Evolutionary conservation across 371 early-diverging fungal genomes (phyloP).

Genomic region (Saksenaea vasiformis): DNA sequence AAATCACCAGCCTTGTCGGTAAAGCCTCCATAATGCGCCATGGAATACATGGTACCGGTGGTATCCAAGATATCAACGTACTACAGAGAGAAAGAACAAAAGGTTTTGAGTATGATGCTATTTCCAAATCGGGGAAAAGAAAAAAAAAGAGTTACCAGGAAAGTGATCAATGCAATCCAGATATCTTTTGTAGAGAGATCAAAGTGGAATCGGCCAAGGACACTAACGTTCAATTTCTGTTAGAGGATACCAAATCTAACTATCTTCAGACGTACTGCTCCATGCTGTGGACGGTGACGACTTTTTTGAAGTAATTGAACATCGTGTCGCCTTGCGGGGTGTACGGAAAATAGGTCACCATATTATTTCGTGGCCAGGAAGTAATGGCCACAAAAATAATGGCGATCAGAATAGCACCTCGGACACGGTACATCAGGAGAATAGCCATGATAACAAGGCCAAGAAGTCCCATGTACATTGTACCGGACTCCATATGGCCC

Average conservation of each 20-base stretch:
- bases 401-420: slow-evolving; percentile 74
- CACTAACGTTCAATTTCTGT: slow-evolving; percentile 23
- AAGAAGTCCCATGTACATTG: slow-evolving; percentile 74
- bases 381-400: slow-evolving; percentile 71
- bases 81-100: background rate
- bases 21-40: slow-evolving; percentile 83
- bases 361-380: slow-evolving; percentile 64
- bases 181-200: slow-evolving; percentile 61
- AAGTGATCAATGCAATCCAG: slow-evolving; percentile 81
- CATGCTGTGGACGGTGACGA: slow-evolving; percentile 68
- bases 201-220: slow-evolving; percentile 66
- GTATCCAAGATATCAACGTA: slow-evolving; percentile 82
- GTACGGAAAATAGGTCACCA: slow-evolving; percentile 76
- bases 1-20: slow-evolving; percentile 75
- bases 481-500: slow-evolving; percentile 67
- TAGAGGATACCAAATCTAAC: background rate
- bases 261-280: slow-evolving; percentile 17
- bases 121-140: too few species aligned
- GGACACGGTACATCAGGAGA: slow-evolving; percentile 64
- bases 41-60: slow-evolving; percentile 78
- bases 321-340: slow-evolving; percentile 61
- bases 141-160: slow-evolving; percentile 39
- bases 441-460: slow-evolving; percentile 72
- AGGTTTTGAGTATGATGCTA: too few species aligned
- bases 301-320: slow-evolving; percentile 74